A percentile compares a stretch with the other conserved stretches of the same genome.
Conservation (phyloP, 257 asterid genomes). For the Scutellaria baicalensis region DNA sequence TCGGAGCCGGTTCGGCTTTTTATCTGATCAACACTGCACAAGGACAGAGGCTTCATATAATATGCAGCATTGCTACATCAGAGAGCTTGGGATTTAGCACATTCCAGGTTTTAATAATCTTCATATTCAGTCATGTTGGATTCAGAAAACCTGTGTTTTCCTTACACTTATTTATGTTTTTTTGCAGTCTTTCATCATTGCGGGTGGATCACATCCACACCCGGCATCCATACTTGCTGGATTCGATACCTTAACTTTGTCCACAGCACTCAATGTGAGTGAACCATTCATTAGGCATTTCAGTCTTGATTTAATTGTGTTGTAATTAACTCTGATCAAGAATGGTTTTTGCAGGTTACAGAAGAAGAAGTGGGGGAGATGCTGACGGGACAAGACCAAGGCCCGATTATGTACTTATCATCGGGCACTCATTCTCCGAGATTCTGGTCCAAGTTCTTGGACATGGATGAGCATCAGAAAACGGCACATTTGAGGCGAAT, state of each 20-base stretch:
- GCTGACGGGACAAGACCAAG: conserved; percentile 32
- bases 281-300: background rate
- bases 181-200: conserved; percentile 72
- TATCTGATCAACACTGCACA: conserved; percentile 53
- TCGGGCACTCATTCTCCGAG: conserved; percentile 34
- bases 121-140: background rate
- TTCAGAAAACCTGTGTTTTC: background rate
- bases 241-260: conserved; percentile 53
- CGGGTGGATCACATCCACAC: conserved; percentile 69
- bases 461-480: conserved; percentile 32
- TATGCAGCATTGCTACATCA: conserved; percentile 68
- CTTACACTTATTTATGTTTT: background rate
- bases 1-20: conserved; percentile 77
- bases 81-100: conserved; percentile 38
- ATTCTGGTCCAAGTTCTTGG: conserved; percentile 47
- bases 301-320: background rate
- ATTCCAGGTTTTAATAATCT: conserved; percentile 45
- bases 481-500: conserved; percentile 43
- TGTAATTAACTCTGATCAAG: background rate
- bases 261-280: conserved; percentile 76
- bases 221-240: conserved; percentile 78
- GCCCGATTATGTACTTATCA: conserved; percentile 51
- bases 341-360: conserved; percentile 38
- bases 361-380: conserved; percentile 32
- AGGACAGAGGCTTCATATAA: conserved; percentile 59